phyloP scores from a whole-genome alignment of 441 rosid species.

The Adansonia grandidieri region DNA sequence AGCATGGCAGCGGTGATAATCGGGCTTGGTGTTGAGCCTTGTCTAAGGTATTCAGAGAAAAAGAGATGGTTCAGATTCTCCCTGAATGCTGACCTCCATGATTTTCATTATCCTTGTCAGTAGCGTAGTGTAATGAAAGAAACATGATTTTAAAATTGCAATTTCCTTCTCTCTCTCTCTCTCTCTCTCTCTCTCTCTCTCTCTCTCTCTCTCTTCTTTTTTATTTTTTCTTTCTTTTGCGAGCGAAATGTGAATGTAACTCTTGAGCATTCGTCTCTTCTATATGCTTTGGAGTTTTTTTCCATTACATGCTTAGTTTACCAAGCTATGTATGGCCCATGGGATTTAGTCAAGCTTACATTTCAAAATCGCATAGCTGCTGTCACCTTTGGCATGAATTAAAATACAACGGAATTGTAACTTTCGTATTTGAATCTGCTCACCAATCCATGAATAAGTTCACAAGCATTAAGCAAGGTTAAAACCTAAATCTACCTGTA shows the following conservation, averaged over 20 bases:
- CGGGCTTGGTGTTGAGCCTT: slow-evolving; percentile 42
- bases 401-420: too few species aligned
- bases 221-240: too few species aligned
- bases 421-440: neutral
- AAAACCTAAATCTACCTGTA: neutral
- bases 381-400: too few species aligned
- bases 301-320: too few species aligned
- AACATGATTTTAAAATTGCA: neutral
- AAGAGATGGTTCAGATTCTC: slow-evolving; percentile 42
- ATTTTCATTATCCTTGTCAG: slow-evolving; percentile 26
- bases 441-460: neutral
- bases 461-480: neutral
- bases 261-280: neutral
- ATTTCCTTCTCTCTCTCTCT: neutral
- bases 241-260: neutral
- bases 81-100: slow-evolving; percentile 38
- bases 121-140: slow-evolving; percentile 17
- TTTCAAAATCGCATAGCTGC: neutral
- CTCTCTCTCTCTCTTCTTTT: too few species aligned
- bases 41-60: slow-evolving; percentile 35
- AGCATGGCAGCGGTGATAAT: slow-evolving; percentile 34
- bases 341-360: neutral
- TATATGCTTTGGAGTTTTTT: neutral
- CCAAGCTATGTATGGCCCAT: too few species aligned
- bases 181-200: too few species aligned